Base-by-base conservation (phyloP, 495 filamentous ascomycete genomes). In the Neurospora sp. region DNA sequence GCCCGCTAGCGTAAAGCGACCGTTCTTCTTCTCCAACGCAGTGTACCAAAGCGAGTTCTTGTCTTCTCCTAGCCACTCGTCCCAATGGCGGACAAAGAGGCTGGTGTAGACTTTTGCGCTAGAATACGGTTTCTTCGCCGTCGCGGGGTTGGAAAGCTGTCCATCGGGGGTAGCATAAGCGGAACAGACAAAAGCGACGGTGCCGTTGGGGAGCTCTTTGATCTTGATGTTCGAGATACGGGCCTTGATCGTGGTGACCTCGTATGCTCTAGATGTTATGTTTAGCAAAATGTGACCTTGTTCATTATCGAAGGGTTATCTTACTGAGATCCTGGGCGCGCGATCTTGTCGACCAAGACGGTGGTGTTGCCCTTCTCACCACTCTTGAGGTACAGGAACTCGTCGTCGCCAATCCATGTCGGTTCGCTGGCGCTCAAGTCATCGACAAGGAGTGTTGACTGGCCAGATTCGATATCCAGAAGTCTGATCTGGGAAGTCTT, bases 21-120 rank as follows among this genome's bases (percentile, higher is more conserved):
- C 84, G 9, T 81, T 82, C 27, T 78, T 79, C 73, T 80, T 87
- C 79, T 87, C 85, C 23, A 96, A 80, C 11, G 88, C 80, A 9
- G 90, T 90, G 79, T 93, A 93, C 84, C 89, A 97, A 41, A 96
- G 89, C 2, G 90, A 84, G 77, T 88, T 92, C 75, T 79, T 88
- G 79, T 93, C 88, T n/a, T 92, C 87, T 49, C 88, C 88, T 20
- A 90, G 83, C 78, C 90, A 94, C 27, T 80, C 80, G 75, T 95
- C 92, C 93, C 93, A 95, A 78, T 95, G 92, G 23, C 93, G 88
- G 42, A 91, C 88, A 78, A 93, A 94, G 62, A 93, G 86, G 72
- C 85, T 87, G 70, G 88, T 87, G 77, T 94, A 95, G 41, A 93
- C 85, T 71, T 87, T 88, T 7, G 87, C 93, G 14, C 87, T 86